Base-by-base conservation (phyloP, 2,329 filamentous ascomycete genomes). In the Thyridium curvatum region DNA sequence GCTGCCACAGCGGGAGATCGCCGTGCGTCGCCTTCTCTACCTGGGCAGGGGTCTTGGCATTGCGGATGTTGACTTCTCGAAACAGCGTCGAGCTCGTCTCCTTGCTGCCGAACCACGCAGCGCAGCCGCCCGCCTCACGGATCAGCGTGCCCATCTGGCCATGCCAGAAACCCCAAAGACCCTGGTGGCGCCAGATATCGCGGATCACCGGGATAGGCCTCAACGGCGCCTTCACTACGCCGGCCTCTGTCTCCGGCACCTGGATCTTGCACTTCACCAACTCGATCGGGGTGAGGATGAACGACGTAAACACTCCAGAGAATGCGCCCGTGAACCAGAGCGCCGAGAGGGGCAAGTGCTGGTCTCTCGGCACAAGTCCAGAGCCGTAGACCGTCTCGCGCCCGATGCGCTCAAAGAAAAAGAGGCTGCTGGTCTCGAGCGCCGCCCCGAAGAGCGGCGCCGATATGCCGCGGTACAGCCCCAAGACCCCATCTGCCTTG, bases 181-280 rank as follows among this genome's bases (percentile, higher is more conserved):
- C 93, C 48, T 95, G 82, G 50, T 89, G 81, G 8, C 79, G 81
- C 55, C 88, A 94, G 8, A 97, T 79, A 18, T 89, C 79, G 18
- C 74, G 71, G 32, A 97, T 84, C 32, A 96, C 80, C 5, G 76
- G 64, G 12, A 86, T 56, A 1, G 89, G 83, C 1, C 77, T 75
- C 5, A 85, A 72, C 3, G 73, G 64, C 12, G 66, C 68, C 3
- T 60, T 60, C 3, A 53, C 54, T 17, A 56, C 58, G 16, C 68
- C 69, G 17, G 65, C 63, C 3, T 60, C 56, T 2, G 65, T 58
- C 13, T 52, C 55, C 9, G 74, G 87, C 1, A 91, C 90, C 61
- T 98, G 93, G 66, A 98, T 94, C 64, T 93, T 94, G 75, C 93
- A 98, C 66, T 98, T 98, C 58, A 98, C 86, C 38, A 98, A 77